Base-by-base conservation (phyloP, 805 yeast genomes). In the Tetrapisispora phaffii region DNA sequence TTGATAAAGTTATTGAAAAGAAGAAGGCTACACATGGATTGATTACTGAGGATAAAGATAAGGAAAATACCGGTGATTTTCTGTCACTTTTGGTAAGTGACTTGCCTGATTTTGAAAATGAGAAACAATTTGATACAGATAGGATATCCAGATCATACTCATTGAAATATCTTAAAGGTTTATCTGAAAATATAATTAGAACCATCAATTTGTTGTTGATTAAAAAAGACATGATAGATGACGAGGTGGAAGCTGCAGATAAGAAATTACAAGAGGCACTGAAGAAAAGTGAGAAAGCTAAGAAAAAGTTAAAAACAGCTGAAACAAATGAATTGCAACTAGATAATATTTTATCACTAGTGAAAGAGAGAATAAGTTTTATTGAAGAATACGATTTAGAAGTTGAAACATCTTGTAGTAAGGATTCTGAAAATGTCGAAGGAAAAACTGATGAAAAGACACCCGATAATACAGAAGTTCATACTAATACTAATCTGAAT, bases 191-290 rank as follows among this genome's bases (percentile, higher is more conserved):
- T 9, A 64, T 79, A 13, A 66, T 65, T 32, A 69, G 71, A 46
- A 70, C 67, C 42, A 61, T 81, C 50, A 82, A 78, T 46, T 60
- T 76, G 16, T 59, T 80, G 46, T 82, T 79, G 50, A 71, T 83
- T 22, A 73, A 83, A 42, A 81, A 83, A 58, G 78, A 79, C 19
- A 59, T 81, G 34, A 78, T 85, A 0, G 72, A 84, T 1, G 70
- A 69, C 52, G 89, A 83, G 55, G 77, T 83, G 28, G 63, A 68
- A 42, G 89, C 80, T 44, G 68, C 83, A 31, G 90, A 83, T 57
- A 57, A 56, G 32, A 73, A 78, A 51, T 73, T 83, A 34, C 68
- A 71, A 37, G 71, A 70, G 51, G 56, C 82, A 36, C 74, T 76
- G 46, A 50, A 62, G 17, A 66, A 72, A 65, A 68, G 89, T 41